Percentiles rank a stretch among this genome's conserved stretches.
phyloP scores from a whole-genome alignment of 2,329 filamentous ascomycete species.

The Claviceps purpurea region DNA sequence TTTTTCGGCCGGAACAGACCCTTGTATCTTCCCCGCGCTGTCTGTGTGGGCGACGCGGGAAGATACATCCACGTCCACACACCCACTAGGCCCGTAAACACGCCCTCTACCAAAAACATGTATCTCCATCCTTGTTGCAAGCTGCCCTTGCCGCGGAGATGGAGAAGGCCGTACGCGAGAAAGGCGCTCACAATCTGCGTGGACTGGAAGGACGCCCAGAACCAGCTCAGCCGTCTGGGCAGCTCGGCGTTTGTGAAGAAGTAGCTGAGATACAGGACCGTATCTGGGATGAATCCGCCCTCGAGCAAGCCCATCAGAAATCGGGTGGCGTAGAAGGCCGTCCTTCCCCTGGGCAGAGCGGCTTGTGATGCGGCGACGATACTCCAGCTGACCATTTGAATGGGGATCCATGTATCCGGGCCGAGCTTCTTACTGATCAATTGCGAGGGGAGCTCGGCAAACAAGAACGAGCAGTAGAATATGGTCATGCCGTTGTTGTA shows the following conservation, averaged over 20 bases:
- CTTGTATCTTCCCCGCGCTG: slow-evolving; percentile 6
- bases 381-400: slow-evolving; percentile 27
- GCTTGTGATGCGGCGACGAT: slow-evolving; percentile 21
- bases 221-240: slow-evolving; percentile 16
- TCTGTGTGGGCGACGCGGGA: slow-evolving; percentile 5
- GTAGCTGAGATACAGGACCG: slow-evolving; percentile 19
- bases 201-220: slow-evolving; percentile 16
- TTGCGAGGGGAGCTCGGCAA: slow-evolving; percentile 40
- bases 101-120: slow-evolving; percentile 4
- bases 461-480: slow-evolving; percentile 34
- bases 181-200: slow-evolving; percentile 16
- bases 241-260: slow-evolving; percentile 20
- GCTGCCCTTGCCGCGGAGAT: slow-evolving; percentile 5
- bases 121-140: slow-evolving; percentile 5
- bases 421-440: slow-evolving; percentile 37
- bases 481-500: slow-evolving; percentile 37
- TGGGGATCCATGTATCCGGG: slow-evolving; percentile 33
- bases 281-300: slow-evolving; percentile 45
- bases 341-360: slow-evolving; percentile 12
- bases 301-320: slow-evolving; percentile 33
- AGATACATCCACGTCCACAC: slow-evolving; percentile 5
- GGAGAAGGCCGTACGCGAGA: slow-evolving; percentile 15
- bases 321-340: slow-evolving; percentile 19
- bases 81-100: slow-evolving; percentile 6
- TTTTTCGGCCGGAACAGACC: slow-evolving; percentile 14